Percentiles rank a stretch among this genome's conserved stretches.
These are phyloP conservation scores for Thraustochytrium striatum DNA, from an alignment of 352 stramenopile species.

Conservation along the genomic window DNA sequence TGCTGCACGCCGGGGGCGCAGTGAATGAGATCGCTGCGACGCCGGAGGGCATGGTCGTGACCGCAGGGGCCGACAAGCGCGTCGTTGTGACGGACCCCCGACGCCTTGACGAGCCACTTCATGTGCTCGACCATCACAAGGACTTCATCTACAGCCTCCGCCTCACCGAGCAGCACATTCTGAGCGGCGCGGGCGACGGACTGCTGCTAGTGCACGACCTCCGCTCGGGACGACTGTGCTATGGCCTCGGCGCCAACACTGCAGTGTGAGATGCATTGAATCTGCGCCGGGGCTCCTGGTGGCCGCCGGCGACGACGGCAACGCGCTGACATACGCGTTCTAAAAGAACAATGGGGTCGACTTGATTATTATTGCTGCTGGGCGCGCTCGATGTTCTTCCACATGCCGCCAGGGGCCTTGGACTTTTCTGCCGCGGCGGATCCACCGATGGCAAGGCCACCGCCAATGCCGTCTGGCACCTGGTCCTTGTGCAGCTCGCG, in stretches of 20 bases:
- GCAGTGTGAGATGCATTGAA: slow-evolving; percentile 67
- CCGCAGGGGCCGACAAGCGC: slow-evolving; percentile 67
- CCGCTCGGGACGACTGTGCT: slow-evolving; percentile 65
- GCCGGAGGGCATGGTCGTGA: slow-evolving; percentile 55
- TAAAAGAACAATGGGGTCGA: slow-evolving; percentile 60
- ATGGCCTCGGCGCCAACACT: slow-evolving; percentile 75
- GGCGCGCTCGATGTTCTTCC: neutral
- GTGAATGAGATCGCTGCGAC: slow-evolving; percentile 57
- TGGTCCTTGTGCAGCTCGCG: neutral
- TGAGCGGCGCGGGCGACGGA: slow-evolving; percentile 72
- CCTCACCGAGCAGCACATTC: slow-evolving; percentile 65
- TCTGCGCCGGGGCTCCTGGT: slow-evolving; percentile 62
- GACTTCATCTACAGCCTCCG: slow-evolving; percentile 79
- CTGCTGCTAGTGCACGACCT: slow-evolving; percentile 76
- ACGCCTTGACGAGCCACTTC: slow-evolving; percentile 58
- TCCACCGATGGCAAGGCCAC: neutral
- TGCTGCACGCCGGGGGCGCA: slow-evolving; percentile 63
- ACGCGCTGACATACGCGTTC: slow-evolving; percentile 65
- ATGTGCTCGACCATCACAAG: slow-evolving; percentile 61
- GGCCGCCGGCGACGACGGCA: slow-evolving; percentile 72
- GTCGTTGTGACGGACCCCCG: slow-evolving; percentile 73
- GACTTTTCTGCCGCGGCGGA: neutral
- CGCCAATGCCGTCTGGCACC: neutral
- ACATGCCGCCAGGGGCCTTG: neutral
- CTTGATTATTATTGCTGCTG: no score